Evolutionary conservation across 768 basidiomycete species (phyloP).

Genomic region (Termitomyces bulborhizus): DNA sequence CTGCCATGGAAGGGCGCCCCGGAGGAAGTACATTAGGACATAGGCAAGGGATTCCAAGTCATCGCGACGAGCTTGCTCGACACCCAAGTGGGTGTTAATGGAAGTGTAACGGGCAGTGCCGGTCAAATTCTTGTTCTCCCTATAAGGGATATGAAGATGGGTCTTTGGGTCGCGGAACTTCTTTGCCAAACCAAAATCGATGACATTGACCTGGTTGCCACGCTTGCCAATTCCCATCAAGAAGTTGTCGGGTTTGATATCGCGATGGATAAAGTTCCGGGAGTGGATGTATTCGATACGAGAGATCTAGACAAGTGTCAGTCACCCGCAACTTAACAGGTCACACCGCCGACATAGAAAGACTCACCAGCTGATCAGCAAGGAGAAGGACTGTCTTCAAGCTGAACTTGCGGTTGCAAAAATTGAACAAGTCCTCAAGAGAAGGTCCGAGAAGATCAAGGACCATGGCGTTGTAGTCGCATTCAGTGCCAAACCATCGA

Average conservation of each 20-base stretch:
- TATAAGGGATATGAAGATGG: slow-evolving; percentile 98
- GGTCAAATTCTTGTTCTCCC: slow-evolving; percentile 99
- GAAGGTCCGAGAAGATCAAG: slow-evolving; percentile 92
- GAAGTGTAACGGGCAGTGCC: slow-evolving; percentile 99
- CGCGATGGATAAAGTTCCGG: slow-evolving; percentile 95
- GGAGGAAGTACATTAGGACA: slow-evolving; percentile 99
- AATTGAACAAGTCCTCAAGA: slow-evolving; percentile 89
- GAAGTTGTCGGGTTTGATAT: slow-evolving; percentile 99
- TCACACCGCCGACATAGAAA: slow-evolving; percentile 16
- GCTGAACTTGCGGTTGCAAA: slow-evolving; percentile 95
- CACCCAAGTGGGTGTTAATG: slow-evolving; percentile 98
- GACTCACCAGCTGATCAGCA: slow-evolving; percentile 88
- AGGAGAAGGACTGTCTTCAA: slow-evolving; percentile 96
- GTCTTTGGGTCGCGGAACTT: slow-evolving; percentile 99
- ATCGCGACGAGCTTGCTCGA: slow-evolving; percentile 96
- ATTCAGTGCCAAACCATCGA: slow-evolving; percentile 91
- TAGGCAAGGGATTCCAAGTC: slow-evolving; percentile 98
- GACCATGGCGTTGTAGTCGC: slow-evolving; percentile 99
- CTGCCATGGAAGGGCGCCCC: slow-evolving; percentile 97
- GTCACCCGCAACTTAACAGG: slow-evolving; percentile 1
- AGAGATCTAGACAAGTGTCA: slow-evolving; percentile 63
- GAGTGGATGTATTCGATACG: slow-evolving; percentile 99
- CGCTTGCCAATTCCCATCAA: slow-evolving; percentile 99
- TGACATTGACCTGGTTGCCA: slow-evolving; percentile 98
- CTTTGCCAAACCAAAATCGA: slow-evolving; percentile 98